phyloP scores from a whole-genome alignment of 2,329 filamentous ascomycete species.

The Aspergillus flavus region DNA sequence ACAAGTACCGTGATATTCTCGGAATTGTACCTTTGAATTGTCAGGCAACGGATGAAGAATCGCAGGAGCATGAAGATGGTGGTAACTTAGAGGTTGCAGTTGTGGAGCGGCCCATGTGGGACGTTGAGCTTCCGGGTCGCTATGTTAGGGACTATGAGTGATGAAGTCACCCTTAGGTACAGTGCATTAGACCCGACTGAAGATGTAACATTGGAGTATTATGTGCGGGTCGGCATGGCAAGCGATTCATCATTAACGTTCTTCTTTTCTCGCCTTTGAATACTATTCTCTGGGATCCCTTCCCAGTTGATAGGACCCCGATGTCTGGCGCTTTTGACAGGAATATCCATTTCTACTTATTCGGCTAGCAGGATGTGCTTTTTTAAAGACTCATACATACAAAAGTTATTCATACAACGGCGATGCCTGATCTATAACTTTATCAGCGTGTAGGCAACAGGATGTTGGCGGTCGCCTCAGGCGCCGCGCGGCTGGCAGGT shows the following conservation, averaged over 20 bases:
- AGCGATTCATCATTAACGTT: background rate
- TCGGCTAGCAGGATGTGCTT: slow-evolving; percentile 19
- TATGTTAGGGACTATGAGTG: slow-evolving; percentile 63
- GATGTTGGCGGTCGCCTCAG: background rate
- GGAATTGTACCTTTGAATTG: slow-evolving; percentile 64
- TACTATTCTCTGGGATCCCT: background rate
- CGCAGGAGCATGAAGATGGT: slow-evolving; percentile 12
- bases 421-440: background rate
- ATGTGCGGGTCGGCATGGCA: background rate
- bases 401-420: slow-evolving; percentile 15
- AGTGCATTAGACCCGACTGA: background rate
- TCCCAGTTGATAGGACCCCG: background rate
- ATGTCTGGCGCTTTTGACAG: slow-evolving; percentile 4
- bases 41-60: slow-evolving; percentile 34
- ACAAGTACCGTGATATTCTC: slow-evolving; percentile 92
- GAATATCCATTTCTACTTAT: slow-evolving; percentile 6
- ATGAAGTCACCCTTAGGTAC: slow-evolving; percentile 8
- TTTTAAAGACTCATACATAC: slow-evolving; percentile 11
- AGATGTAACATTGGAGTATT: background rate
- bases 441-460: background rate
- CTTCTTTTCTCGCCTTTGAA: background rate
- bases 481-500: background rate
- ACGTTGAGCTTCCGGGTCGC: slow-evolving; percentile 73
- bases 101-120: slow-evolving; percentile 83
- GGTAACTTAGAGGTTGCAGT: slow-evolving; percentile 72